Conservation (phyloP, 2,329 filamentous ascomycete genomes). For the Amylocarpus encephaloides region DNA sequence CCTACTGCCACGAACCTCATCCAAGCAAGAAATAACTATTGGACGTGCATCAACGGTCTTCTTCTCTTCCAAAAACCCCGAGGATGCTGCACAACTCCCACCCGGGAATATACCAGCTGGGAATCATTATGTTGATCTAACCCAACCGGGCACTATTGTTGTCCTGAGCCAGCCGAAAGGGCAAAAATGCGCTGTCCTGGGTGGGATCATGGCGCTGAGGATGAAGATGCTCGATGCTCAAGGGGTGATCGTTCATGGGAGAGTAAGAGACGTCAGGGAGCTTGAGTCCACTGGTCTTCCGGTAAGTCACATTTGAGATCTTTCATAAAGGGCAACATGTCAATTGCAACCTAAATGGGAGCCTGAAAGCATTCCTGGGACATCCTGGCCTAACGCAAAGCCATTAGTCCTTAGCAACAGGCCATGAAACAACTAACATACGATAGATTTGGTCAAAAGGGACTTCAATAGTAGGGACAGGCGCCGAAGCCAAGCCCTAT, state of each 20-base stretch:
- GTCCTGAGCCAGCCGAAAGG: constrained; percentile 59
- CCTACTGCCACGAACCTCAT: constrained; percentile 33
- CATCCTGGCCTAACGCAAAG: neutral
- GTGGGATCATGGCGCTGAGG: constrained; percentile 69
- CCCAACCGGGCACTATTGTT: constrained; percentile 53
- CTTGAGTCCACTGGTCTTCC: constrained; percentile 49
- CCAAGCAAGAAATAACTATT: constrained; percentile 25
- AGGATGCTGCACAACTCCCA: constrained; percentile 25
- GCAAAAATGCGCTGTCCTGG: constrained; percentile 64
- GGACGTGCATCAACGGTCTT: constrained; percentile 47
- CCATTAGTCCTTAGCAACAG: neutral
- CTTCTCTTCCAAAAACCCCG: constrained; percentile 51
- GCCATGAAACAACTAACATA: neutral
- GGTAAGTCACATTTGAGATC: constrained; percentile 35
- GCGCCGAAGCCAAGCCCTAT: constrained; percentile 50
- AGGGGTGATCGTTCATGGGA: constrained; percentile 60
- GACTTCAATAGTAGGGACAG: constrained; percentile 52
- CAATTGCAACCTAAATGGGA: neutral
- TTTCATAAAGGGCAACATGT: neutral
- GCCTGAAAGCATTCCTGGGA: neutral
- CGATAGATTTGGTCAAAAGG: constrained; percentile 48
- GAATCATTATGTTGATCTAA: constrained; percentile 64
- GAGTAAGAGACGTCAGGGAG: constrained; percentile 60
- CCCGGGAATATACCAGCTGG: constrained; percentile 47
- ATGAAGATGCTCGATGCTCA: constrained; percentile 57